phyloP scores from a whole-genome alignment of 345 rosid species.

The Gossypium ekmanianum region DNA sequence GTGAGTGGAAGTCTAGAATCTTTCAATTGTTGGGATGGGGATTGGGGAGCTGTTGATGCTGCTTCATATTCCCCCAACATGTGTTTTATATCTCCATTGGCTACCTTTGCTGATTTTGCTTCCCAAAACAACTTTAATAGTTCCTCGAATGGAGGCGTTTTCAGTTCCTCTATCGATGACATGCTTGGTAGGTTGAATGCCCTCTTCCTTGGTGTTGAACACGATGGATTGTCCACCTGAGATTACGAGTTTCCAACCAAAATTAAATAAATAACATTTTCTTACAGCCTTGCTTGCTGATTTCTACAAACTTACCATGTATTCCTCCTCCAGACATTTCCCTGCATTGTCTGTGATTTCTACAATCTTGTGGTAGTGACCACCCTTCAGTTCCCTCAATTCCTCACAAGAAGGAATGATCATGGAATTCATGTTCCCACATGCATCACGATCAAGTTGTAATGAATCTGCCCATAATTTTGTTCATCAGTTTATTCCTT shows the following conservation, averaged over 20 bases:
- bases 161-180: slow-evolving; percentile 77
- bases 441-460: slow-evolving; percentile 87
- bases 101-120: slow-evolving; percentile 49
- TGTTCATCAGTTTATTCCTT: slow-evolving; percentile 13
- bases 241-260: neutral
- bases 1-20: slow-evolving; percentile 89
- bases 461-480: slow-evolving; percentile 58
- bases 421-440: slow-evolving; percentile 76
- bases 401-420: slow-evolving; percentile 75
- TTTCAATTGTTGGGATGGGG: slow-evolving; percentile 32
- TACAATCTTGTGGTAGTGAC: slow-evolving; percentile 72
- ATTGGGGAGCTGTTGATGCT: slow-evolving; percentile 20
- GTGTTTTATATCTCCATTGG: slow-evolving; percentile 74
- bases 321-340: slow-evolving; percentile 85
- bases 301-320: slow-evolving; percentile 43
- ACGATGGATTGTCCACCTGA: slow-evolving; percentile 89
- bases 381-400: slow-evolving; percentile 74
- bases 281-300: neutral
- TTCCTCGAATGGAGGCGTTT: slow-evolving; percentile 85
- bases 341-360: slow-evolving; percentile 86
- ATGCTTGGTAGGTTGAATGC: slow-evolving; percentile 64
- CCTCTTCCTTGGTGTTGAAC: slow-evolving; percentile 89
- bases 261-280: neutral
- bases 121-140: slow-evolving; percentile 71
- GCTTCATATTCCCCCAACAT: slow-evolving; percentile 46